These are phyloP conservation scores for Leccinum variabile DNA, from an alignment of 1,284 basidiomycete species.

Conservation along the genomic window DNA sequence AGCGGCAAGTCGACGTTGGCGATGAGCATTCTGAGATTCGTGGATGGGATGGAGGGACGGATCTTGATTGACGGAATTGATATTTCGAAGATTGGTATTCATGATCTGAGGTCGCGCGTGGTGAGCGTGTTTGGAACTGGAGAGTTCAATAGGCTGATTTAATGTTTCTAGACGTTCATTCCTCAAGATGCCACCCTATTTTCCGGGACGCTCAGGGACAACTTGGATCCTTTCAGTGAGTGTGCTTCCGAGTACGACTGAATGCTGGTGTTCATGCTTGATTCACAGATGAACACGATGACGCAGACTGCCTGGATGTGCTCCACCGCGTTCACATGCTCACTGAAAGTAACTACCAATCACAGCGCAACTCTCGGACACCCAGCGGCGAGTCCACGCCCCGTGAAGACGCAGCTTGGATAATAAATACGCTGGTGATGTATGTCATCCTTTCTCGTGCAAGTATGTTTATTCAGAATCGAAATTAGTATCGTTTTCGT, in stretches of 20 bases:
- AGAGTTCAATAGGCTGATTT: slow-evolving; percentile 6
- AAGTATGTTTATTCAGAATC: too few relatives aligned
- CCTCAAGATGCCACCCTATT: slow-evolving; percentile 85
- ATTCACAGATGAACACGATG: slow-evolving; percentile 68
- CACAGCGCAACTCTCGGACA: slow-evolving; percentile 38
- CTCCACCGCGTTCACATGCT: slow-evolving; percentile 52
- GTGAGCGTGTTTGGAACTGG: slow-evolving; percentile 46
- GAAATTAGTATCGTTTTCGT: too few relatives aligned
- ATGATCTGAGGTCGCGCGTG: slow-evolving; percentile 77
- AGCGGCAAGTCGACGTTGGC: slow-evolving; percentile 84
- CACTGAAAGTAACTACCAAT: slow-evolving; percentile 44
- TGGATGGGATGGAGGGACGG: slow-evolving; percentile 77
- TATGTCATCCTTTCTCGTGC: too few relatives aligned
- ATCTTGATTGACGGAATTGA: slow-evolving; percentile 90
- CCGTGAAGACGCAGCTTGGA: slow-evolving; percentile 2
- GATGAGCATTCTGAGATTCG: slow-evolving; percentile 85
- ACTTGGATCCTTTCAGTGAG: slow-evolving; percentile 81
- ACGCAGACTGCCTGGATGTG: slow-evolving; percentile 71
- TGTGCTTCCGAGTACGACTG: neutral
- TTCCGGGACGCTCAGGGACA: slow-evolving; percentile 83
- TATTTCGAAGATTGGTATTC: slow-evolving; percentile 83
- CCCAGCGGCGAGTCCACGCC: slow-evolving; percentile 19
- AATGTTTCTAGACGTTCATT: slow-evolving; percentile 64
- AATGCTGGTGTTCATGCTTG: neutral
- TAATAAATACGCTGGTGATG: too few relatives aligned